Base-by-base conservation (phyloP, 441 rosid species). In the Populus hybrid region DNA sequence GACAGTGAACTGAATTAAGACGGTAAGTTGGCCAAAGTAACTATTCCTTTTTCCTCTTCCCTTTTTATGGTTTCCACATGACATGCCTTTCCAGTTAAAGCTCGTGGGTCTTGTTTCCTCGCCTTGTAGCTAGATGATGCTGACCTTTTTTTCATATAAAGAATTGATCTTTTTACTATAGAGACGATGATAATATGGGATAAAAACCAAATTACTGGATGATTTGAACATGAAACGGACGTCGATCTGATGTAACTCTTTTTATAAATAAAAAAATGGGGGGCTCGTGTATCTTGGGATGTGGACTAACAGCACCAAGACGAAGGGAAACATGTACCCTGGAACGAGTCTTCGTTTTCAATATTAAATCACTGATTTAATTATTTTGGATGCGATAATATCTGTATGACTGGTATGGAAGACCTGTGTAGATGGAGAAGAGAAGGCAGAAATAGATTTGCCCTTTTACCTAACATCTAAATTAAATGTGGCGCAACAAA, bases 401-500 rank as follows among this genome's bases (percentile, higher is more conserved):
- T 57, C 1, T 26, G 1, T 6, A 18, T 69, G 77, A 46, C n/a
- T 20, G 24, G 50, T n/a, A n/a, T 12, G 59, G 57, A 53, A 73
- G 16, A 28, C 4, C 20, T 7, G 61, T 20, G 28, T 64, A 68
- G 34, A 61, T 77, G 67, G 71, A 72, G 10, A 68, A 66, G 34
- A 1, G 70, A 72, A 59, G 74, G 28, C 0, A 46, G 38, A n/a
- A 34, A 23, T 5, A 73, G 61, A 79, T 40, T 6, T 74, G 81
- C 28, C 83, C 71, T 78, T 83, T 79, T 38, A 79, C 85, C 81
- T 75, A 85, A 83, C 83, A 66, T 74, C 76, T 11, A 59, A 78
- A 68, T 73, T 69, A 73, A 73, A 73, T 72, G 75, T 59, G 53
- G 11, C 53, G 23, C 6, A 12, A 35, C 50, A 66, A 81, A 70